Evolutionary conservation across 2,329 filamentous ascomycete genomes (phyloP), one percentile per base, ranked within the genome.

Genomic region (Sclerotinia minor): DNA sequence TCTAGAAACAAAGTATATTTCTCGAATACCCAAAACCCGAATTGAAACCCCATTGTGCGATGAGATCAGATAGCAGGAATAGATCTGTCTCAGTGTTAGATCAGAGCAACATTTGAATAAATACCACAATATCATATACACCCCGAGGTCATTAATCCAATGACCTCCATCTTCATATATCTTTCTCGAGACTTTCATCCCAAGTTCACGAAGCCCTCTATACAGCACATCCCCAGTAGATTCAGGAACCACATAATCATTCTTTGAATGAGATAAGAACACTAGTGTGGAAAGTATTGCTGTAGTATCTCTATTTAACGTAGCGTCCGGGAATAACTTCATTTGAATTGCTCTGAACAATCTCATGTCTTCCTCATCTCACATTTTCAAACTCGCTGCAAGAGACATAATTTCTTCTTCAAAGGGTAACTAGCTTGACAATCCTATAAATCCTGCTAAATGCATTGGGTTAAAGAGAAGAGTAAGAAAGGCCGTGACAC

Each of bases 321-420:
- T 19, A 44, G 41, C 6, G 2, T 13, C 26, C 8, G 3, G 24
- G 45, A 24, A 26, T 6, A 57, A 6, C 7, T 9, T 26, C 13
- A n/a, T 41, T 41, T 8, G 5, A 57, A 24, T 4, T 11, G 5
- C 5, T 24, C 17, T 9, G 5, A 41, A 8, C 35, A 5, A 41
- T 38, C 13, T 35, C 3, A 32, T 1, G 3, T 11, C 24, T 5
- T n/a, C 11, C 2, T n/a, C 24, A 21, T 2, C 41, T 21, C 17
- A 9, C 5, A n/a, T 2, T 13, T 45, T 17, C 41, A 32, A 32
- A 19, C 41, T 29, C 9, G 19, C 19, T 7, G 5, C 19, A 45
- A 59, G 19, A 29, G 17, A 45, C 11, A 19, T n/a, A 11, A 52
- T 13, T 45, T 29, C 92, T 92, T 29, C 91, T 2, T 44, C 21